Evolutionary conservation across 495 filamentous ascomycete genomes (phyloP).

Genomic region (Xylaria cubensis): DNA sequence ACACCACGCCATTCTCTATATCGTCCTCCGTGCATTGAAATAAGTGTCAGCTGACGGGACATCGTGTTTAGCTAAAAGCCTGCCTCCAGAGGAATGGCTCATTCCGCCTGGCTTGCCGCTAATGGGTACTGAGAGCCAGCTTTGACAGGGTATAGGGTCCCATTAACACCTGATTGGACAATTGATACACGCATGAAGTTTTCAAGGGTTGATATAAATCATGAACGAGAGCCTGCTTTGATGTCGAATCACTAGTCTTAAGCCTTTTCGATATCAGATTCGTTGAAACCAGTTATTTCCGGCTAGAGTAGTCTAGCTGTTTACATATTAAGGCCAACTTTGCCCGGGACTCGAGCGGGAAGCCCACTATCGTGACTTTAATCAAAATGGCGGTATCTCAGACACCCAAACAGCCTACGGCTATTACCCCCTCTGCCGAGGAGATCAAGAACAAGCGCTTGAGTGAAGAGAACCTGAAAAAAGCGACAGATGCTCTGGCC

Average conservation of each 20-base stretch:
- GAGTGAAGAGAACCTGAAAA: constrained; percentile 52
- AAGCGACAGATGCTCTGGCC: constrained; percentile 56
- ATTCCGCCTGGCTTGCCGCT: background rate
- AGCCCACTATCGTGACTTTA: background rate
- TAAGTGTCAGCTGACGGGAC: constrained; percentile 18
- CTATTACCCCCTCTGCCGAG: constrained; percentile 25
- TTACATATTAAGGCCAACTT: background rate
- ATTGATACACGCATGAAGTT: background rate
- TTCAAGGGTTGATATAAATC: constrained; percentile 16
- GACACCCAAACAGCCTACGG: constrained; percentile 20
- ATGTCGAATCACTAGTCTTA: constrained; percentile 9
- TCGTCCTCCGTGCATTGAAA: constrained; percentile 6
- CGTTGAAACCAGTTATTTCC: background rate
- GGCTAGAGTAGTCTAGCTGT: constrained; percentile 1
- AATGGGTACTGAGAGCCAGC: background rate
- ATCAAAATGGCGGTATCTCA: constrained; percentile 15
- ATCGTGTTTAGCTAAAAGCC: background rate
- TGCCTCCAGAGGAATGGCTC: constrained; percentile 9
- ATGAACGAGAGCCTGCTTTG: background rate
- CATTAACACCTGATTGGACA: background rate
- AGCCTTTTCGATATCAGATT: constrained; percentile 16
- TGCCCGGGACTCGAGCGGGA: constrained; percentile 1
- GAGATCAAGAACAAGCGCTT: constrained; percentile 39
- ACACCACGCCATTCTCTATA: constrained; percentile 20
- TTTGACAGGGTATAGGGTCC: constrained; percentile 11